Evolutionary conservation across 495 filamentous ascomycete species (phyloP).

Genomic region (Saxophila tyrrhenica): DNA sequence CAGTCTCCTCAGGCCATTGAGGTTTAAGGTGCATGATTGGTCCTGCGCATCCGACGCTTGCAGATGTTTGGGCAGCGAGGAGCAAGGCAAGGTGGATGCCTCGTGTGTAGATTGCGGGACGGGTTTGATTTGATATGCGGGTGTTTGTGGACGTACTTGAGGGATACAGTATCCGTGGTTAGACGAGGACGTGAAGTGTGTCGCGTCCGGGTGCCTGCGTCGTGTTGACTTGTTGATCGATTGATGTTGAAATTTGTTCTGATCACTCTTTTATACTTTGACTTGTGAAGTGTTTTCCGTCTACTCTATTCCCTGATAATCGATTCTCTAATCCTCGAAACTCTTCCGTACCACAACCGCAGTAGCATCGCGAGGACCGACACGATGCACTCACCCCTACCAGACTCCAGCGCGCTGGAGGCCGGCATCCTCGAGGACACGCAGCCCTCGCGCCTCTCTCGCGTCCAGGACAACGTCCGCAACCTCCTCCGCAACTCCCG

Average conservation of each 20-base stretch:
- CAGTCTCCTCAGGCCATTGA: background rate
- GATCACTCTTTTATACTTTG: too few species aligned
- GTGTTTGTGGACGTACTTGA: background rate
- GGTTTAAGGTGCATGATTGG: background rate
- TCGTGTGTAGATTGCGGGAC: background rate
- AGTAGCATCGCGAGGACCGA: too few species aligned
- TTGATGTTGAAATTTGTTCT: too few species aligned
- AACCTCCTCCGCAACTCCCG: constrained; percentile 13
- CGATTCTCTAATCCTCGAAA: too few species aligned
- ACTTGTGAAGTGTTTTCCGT: too few species aligned
- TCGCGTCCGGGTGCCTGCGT: background rate
- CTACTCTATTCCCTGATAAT: too few species aligned
- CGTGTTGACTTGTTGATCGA: too few species aligned
- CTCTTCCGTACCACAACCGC: too few species aligned
- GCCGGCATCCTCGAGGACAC: constrained; percentile 18
- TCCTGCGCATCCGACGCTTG: background rate
- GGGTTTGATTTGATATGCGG: background rate
- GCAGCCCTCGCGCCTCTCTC: constrained; percentile 15
- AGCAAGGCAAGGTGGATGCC: background rate
- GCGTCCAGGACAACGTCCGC: constrained; percentile 21
- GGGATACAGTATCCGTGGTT: too few species aligned
- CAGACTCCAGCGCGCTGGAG: constrained; percentile 17
- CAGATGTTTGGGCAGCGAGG: background rate
- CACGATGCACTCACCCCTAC: constrained; percentile 15
- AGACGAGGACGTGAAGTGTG: background rate